Conservation (phyloP, 1,284 basidiomycete genomes). For the Volvariella surrecta region DNA sequence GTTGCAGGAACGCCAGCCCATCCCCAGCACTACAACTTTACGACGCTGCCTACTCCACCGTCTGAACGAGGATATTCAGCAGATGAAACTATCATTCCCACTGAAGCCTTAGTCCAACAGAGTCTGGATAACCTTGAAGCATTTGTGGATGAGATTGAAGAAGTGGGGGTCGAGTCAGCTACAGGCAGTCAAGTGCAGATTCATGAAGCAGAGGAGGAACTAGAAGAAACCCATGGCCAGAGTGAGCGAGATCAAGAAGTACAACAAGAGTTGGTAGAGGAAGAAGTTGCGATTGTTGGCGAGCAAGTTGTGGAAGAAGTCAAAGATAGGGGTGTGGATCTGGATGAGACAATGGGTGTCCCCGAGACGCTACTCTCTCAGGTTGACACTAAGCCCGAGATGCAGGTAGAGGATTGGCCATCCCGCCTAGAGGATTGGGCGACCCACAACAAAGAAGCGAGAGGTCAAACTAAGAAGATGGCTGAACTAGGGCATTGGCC, state of each 20-base stretch:
- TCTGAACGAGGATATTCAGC: not conserved
- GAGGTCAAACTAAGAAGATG: no score
- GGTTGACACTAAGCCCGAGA: no score
- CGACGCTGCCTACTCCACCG: slow-evolving; percentile 4
- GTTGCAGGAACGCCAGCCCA: no score
- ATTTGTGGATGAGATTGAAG: not conserved
- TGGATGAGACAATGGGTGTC: no score
- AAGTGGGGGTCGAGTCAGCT: not conserved
- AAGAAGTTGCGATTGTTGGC: slow-evolving; percentile 3
- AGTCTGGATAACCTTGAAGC: not conserved
- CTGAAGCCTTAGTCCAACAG: not conserved
- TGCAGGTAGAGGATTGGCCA: no score
- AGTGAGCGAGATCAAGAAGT: slow-evolving; percentile 8
- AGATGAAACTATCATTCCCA: not conserved
- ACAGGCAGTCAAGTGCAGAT: slow-evolving; percentile 1
- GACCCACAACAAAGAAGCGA: no score
- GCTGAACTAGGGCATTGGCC: no score
- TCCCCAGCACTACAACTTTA: not conserved
- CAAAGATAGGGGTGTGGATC: not conserved
- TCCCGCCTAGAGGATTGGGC: no score
- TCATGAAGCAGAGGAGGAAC: slow-evolving; percentile 2
- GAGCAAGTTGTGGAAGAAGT: slow-evolving; percentile 2
- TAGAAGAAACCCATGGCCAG: slow-evolving; percentile 7
- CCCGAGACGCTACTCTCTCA: no score
- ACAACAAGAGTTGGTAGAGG: not conserved